Evolutionary conservation across 2,329 filamentous ascomycete species (phyloP), one percentile per base, ranked within the genome.

Genomic region (Basipetospora chlamydospora): DNA sequence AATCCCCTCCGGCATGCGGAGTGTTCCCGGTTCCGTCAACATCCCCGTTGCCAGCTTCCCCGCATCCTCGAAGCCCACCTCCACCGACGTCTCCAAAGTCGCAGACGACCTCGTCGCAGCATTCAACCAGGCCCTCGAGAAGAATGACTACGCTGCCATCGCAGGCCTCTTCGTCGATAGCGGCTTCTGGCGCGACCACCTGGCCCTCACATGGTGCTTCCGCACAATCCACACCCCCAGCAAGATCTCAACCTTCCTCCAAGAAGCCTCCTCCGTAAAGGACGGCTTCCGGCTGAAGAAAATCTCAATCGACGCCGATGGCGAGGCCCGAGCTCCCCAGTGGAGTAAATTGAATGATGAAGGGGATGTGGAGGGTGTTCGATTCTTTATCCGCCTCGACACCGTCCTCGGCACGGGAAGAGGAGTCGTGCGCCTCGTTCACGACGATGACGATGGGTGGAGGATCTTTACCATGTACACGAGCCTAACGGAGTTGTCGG

Each of bases 391-490:
- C 34, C 61, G 50, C 0, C 54, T 76, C 15, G 59, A 67, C 3
- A 77, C 69, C 0, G 54, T 59, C 5, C 44, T 70, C 2, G 77
- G 77, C 0, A 44, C 45, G 0, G 79, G 75, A 0, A 53, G 61
- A 2, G 78, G 77, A 2, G 44, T 80, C 2, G 58, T 69, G 0
- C 58, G 72, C 3, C 49, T 81, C 1, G 58, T 63, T 0, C n/a
- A n/a, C n/a, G 50, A 61, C 26, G 54, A 60, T 33, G 50, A 52
- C 1, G 56, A 51, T 0, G 25, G 40, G 3, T 81, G 74, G 75
- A 77, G 73, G 48, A 66, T 73, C 0, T 78, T 71, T 42, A 76
- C 73, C 2, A 46, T 82, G 0, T 80, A 73, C 46, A 81, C 77
- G 0, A 59, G 62, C 0, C 55, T 83, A 5, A 48, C 61, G 2